These are phyloP conservation scores for Asclepias syriaca DNA, from an alignment of 257 asterid species.

Conservation along the genomic window DNA sequence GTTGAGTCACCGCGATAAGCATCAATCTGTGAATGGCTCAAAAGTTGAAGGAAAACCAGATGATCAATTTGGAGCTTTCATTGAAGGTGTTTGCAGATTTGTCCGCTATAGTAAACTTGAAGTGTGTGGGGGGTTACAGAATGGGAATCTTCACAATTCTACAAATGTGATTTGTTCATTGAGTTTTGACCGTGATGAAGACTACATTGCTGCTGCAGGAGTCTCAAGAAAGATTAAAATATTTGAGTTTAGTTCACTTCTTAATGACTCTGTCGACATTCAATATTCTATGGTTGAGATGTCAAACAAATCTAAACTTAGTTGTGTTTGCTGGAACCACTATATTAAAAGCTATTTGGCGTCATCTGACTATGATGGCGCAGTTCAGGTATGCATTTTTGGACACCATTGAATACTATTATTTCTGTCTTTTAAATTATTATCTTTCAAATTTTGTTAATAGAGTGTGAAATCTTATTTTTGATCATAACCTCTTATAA, in stretches of 20 bases:
- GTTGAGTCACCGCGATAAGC: conserved; percentile 38
- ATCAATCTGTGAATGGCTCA: conserved; percentile 3
- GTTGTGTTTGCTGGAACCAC: conserved; percentile 86
- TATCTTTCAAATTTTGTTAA: too few relatives aligned
- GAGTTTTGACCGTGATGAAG: conserved; percentile 91
- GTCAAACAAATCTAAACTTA: conserved; percentile 65
- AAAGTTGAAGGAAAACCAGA: conserved; percentile 26
- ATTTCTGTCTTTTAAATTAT: too few relatives aligned
- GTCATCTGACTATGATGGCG: conserved; percentile 83
- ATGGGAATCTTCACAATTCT: conserved; percentile 54
- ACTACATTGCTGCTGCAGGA: conserved; percentile 81
- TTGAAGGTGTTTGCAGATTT: conserved; percentile 74
- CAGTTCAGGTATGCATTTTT: conserved; percentile 32
- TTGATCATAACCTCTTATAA: conserved; percentile 3
- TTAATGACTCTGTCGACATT: conserved; percentile 64
- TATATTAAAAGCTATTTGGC: conserved; percentile 79
- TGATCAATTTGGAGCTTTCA: conserved; percentile 63
- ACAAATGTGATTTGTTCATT: conserved; percentile 74
- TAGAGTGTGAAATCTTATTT: not conserved
- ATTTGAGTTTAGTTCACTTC: conserved; percentile 61
- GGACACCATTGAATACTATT: not conserved
- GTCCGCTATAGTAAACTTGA: conserved; percentile 64
- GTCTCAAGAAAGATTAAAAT: conserved; percentile 77
- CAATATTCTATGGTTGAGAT: conserved; percentile 76
- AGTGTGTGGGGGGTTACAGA: conserved; percentile 58